Evolutionary conservation across 352 stramenopile genomes (phyloP).

Genomic region (Aphanomyces invadans): DNA sequence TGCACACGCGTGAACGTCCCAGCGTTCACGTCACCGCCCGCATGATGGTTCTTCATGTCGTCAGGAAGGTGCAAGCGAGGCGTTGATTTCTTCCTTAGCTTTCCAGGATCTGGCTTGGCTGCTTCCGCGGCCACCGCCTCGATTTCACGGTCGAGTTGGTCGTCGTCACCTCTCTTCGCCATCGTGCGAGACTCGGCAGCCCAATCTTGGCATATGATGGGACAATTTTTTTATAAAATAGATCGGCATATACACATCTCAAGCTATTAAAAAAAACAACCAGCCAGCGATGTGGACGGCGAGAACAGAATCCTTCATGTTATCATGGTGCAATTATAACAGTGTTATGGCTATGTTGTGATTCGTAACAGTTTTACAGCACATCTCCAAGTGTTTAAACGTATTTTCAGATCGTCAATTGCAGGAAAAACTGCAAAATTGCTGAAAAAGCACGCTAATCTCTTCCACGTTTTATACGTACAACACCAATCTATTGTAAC

Average conservation of each 20-base stretch:
- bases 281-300: no score
- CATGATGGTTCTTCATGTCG: slow-evolving; percentile 9
- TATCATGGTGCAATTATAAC: background rate
- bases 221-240: background rate
- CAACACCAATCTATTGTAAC: no score
- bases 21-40: slow-evolving; percentile 65
- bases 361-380: no score
- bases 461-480: no score
- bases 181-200: background rate
- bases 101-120: background rate
- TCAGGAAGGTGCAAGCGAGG: slow-evolving; percentile 14
- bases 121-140: background rate
- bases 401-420: no score
- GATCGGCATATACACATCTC: background rate
- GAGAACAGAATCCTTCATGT: background rate
- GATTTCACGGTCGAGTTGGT: background rate
- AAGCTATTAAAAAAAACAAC: background rate
- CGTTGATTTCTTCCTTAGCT: background rate
- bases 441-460: no score
- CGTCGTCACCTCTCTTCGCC: background rate
- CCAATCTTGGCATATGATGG: background rate
- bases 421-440: no score
- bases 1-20: slow-evolving; percentile 79
- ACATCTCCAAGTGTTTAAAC: no score
- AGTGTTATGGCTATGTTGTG: no score